Evolutionary conservation across 1,284 basidiomycete species (phyloP), one percentile per base, ranked within the genome.

Genomic region (Volvariella volvacea): DNA sequence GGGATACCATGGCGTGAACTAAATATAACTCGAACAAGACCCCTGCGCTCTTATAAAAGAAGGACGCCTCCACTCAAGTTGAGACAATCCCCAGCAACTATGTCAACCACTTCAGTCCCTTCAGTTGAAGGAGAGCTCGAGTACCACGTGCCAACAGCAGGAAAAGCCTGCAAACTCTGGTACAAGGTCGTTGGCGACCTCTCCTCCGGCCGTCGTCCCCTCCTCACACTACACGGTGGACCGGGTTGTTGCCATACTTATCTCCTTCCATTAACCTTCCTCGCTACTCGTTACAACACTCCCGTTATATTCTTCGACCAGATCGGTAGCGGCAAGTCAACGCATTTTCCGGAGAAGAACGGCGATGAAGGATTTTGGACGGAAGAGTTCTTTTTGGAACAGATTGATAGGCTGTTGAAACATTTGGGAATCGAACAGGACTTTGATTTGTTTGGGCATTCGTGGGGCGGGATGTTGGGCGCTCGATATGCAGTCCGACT

Each of bases 401-500:
- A 77, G 54, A 66, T 77, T 22, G 60, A 69, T 38, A 69, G 67
- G 44, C 55, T 78, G 6, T 50, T 77, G 6, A 32, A 51, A 6
- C 58, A 68, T 48, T 55, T 74, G 31, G 60, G 52, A 2, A 65
- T 74, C 46, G 51, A 55, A 3, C 58, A 54, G 17, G 51, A 61
- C 22, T 76, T 64, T 43, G 57, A 65, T 41, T 28, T 77, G 2
- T 43, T 69, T 0, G 75, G 74, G 1, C 70, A 77, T 30, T 73
- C 71, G 6, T 76, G 74, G 74, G 73, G 73, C 16, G 72, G 70
- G 1, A 73, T 74, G 65, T 61, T 77, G 2, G 70, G 52, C 8
- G 52, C 66, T 1, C 54, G 55, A 4, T 66, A 68, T 41, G 70
- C 66, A 12, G 54, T 55, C 3, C 57, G 53, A 21, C 25, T 6